Conservation (phyloP, 768 basidiomycete genomes). For the Hygrocybe punicea region DNA sequence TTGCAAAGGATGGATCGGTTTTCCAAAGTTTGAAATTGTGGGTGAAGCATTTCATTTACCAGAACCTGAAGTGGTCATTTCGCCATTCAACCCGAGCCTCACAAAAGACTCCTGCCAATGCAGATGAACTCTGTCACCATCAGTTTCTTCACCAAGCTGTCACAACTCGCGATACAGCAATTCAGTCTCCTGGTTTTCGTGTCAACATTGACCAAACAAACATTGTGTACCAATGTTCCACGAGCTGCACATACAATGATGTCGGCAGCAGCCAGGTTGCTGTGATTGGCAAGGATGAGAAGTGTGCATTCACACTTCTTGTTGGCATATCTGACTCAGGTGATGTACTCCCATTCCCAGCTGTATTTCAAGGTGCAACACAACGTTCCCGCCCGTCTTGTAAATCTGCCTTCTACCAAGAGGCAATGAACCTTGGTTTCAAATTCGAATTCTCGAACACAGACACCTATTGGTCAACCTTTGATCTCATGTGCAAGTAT, state of each 20-base stretch:
- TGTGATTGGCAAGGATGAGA: slow-evolving; percentile 35
- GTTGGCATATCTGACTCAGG: slow-evolving; percentile 28
- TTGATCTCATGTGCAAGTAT: slow-evolving; percentile 17
- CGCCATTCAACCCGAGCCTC: slow-evolving; percentile 24
- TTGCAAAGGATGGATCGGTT: slow-evolving; percentile 8
- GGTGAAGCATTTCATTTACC: slow-evolving; percentile 19
- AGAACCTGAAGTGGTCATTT: slow-evolving; percentile 11
- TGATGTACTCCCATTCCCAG: slow-evolving; percentile 32
- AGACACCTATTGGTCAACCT: slow-evolving; percentile 28
- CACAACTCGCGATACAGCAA: slow-evolving; percentile 10
- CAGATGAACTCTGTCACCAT: slow-evolving; percentile 7
- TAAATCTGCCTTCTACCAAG: slow-evolving; percentile 14
- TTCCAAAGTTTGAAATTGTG: slow-evolving; percentile 25
- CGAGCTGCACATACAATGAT: slow-evolving; percentile 23
- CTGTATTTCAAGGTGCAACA: slow-evolving; percentile 29
- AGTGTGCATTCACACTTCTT: slow-evolving; percentile 36
- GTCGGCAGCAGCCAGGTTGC: slow-evolving; percentile 26
- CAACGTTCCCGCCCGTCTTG: slow-evolving; percentile 17
- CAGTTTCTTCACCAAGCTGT: slow-evolving; percentile 12
- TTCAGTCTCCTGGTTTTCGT: slow-evolving; percentile 17
- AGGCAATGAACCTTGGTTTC: slow-evolving; percentile 17
- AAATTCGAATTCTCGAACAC: slow-evolving; percentile 20
- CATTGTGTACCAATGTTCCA: slow-evolving; percentile 26
- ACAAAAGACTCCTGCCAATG: slow-evolving; percentile 30
- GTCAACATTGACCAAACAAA: slow-evolving; percentile 39